These are phyloP conservation scores for Colletotrichum higginsianum DNA, from an alignment of 2,329 filamentous ascomycete species.

Conservation along the genomic window DNA sequence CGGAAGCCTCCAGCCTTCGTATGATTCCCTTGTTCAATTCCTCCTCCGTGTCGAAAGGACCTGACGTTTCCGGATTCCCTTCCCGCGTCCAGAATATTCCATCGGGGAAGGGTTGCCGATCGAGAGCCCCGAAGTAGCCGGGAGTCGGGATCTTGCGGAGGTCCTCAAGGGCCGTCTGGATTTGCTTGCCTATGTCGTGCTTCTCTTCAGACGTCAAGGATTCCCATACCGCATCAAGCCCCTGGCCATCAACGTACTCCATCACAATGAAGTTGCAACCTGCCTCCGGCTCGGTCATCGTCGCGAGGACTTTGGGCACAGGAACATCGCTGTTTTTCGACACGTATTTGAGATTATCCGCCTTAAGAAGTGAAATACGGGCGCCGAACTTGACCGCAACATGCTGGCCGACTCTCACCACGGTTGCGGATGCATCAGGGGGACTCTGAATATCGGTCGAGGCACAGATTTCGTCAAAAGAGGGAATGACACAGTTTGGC, in stretches of 20 bases:
- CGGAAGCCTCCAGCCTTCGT: no score
- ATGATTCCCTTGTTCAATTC: no score
- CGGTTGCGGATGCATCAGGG: background rate
- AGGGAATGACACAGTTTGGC: background rate
- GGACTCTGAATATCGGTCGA: background rate
- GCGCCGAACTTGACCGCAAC: background rate
- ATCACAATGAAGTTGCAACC: background rate
- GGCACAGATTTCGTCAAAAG: background rate
- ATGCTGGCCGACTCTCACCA: background rate
- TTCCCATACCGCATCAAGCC: background rate
- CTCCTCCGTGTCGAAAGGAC: no score
- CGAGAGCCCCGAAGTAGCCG: no score
- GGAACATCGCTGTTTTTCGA: background rate
- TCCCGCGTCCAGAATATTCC: no score
- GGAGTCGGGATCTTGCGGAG: no score
- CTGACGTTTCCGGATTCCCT: no score
- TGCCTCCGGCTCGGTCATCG: background rate
- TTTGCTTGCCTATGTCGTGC: no score
- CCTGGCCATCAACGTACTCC: slow-evolving; percentile 3
- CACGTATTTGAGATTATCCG: background rate
- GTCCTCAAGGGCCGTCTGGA: no score
- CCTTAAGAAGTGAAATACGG: background rate
- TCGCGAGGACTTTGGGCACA: background rate
- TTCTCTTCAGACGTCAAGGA: no score
- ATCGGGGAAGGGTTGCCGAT: no score